Evolutionary conservation across 805 yeast genomes (phyloP).

Genomic region (Pichia phayaonensis): DNA sequence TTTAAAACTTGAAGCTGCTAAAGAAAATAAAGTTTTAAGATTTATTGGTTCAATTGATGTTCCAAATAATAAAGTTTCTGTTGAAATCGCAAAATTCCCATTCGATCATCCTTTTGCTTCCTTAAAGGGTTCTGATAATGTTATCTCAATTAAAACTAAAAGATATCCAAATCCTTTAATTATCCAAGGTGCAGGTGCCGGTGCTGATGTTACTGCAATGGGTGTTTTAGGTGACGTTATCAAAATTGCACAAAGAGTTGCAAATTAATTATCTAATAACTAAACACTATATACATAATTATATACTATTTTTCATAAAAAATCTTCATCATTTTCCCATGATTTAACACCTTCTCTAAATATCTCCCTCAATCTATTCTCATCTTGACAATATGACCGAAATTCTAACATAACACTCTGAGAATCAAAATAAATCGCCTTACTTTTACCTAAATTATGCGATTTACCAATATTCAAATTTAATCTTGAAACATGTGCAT

Average conservation of each 20-base stretch:
- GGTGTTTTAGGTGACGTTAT: slow-evolving; percentile 94
- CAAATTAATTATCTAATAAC: slow-evolving; percentile 24
- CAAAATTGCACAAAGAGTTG: slow-evolving; percentile 84
- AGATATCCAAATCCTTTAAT: slow-evolving; percentile 91
- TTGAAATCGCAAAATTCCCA: slow-evolving; percentile 83
- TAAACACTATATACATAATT: background rate
- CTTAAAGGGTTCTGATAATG: slow-evolving; percentile 93
- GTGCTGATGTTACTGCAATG: slow-evolving; percentile 58
- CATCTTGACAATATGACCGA: slow-evolving; percentile 51
- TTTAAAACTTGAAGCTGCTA: slow-evolving; percentile 73
- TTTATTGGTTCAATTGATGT: slow-evolving; percentile 90
- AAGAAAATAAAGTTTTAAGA: slow-evolving; percentile 80
- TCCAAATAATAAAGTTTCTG: slow-evolving; percentile 59
- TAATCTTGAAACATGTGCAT: slow-evolving; percentile 69
- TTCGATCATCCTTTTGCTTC: slow-evolving; percentile 93
- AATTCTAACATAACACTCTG: slow-evolving; percentile 69
- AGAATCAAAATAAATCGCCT: slow-evolving; percentile 45
- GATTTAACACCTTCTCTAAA: slow-evolving; percentile 52
- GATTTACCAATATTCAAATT: slow-evolving; percentile 36
- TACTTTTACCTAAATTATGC: slow-evolving; percentile 17
- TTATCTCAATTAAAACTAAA: slow-evolving; percentile 82
- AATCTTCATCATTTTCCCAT: slow-evolving; percentile 31
- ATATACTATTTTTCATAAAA: background rate
- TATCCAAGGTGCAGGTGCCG: slow-evolving; percentile 96
- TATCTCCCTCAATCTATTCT: slow-evolving; percentile 38